These are phyloP conservation scores for Cryptococcus sp. DNA, from an alignment of 1,284 basidiomycete genomes.

Conservation along the genomic window DNA sequence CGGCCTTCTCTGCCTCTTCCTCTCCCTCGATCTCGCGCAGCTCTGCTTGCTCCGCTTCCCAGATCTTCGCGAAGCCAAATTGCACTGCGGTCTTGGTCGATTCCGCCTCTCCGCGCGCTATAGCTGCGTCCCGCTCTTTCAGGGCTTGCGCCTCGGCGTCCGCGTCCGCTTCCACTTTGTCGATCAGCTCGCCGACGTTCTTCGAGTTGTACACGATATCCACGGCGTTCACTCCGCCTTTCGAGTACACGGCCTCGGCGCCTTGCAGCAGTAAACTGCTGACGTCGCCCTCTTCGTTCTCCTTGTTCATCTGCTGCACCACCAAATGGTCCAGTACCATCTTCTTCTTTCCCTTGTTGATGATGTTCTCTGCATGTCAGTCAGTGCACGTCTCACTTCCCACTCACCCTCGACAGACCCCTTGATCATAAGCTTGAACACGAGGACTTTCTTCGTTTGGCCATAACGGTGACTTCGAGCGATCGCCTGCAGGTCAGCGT, in stretches of 20 bases:
- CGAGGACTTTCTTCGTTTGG: conserved; percentile 62
- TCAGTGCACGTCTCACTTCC: not conserved
- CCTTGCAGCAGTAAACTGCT: conserved; percentile 81
- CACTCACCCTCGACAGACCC: conserved; percentile 77
- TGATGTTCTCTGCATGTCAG: conserved; percentile 68
- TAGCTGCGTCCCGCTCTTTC: conserved; percentile 35
- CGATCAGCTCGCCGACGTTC: conserved; percentile 78
- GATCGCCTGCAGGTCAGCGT: conserved; percentile 66
- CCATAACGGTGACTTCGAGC: conserved; percentile 71
- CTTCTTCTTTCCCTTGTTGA: conserved; percentile 86
- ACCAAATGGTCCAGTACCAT: conserved; percentile 87
- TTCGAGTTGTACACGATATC: conserved; percentile 76
- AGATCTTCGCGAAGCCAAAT: conserved; percentile 84
- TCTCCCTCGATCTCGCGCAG: conserved; percentile 61
- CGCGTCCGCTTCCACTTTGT: conserved; percentile 74
- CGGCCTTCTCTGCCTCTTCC: conserved; percentile 18
- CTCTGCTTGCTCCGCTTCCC: conserved; percentile 72
- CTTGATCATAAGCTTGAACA: conserved; percentile 90
- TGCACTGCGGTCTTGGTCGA: conserved; percentile 48
- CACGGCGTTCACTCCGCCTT: conserved; percentile 52
- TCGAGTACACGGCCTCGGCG: conserved; percentile 72
- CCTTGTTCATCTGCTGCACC: conserved; percentile 83
- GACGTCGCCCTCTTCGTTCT: conserved; percentile 70
- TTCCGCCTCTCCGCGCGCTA: conserved; percentile 16
- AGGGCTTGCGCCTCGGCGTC: conserved; percentile 56